Conservation (phyloP, 805 yeast species). For the Tetrapisispora namnaoensis region DNA sequence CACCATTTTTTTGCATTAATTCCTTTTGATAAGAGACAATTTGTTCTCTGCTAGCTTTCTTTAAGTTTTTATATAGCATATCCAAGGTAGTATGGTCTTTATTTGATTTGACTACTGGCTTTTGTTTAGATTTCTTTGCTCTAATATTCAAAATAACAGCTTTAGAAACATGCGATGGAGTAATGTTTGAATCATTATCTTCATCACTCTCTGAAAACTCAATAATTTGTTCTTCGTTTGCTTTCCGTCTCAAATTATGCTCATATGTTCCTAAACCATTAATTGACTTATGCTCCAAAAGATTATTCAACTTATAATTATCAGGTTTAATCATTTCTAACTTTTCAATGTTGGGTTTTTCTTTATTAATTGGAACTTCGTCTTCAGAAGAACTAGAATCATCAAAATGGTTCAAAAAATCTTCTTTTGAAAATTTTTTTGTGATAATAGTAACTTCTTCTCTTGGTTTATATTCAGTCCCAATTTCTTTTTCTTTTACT, state of each 20-base stretch:
- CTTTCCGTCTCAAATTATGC: conserved; percentile 11
- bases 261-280: conserved; percentile 14
- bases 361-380: not conserved
- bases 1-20: conserved; percentile 35
- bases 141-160: conserved; percentile 29
- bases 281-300: not conserved
- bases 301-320: not conserved
- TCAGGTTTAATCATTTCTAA: not conserved
- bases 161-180: conserved; percentile 22
- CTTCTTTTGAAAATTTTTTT: conserved; percentile 13
- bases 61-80: conserved; percentile 30
- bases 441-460: not conserved
- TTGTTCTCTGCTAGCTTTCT: conserved; percentile 39
- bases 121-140: conserved; percentile 27
- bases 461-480: conserved; percentile 4
- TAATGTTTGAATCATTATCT: conserved; percentile 7
- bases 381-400: conserved; percentile 5
- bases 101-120: not conserved
- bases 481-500: not conserved
- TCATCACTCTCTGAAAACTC: conserved; percentile 11
- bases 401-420: conserved; percentile 18
- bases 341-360: not conserved
- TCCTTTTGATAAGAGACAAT: conserved; percentile 41
- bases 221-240: conserved; percentile 8
- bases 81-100: conserved; percentile 17